phyloP scores from a whole-genome alignment of 306 rosid species.

The Benincasa hispida region DNA sequence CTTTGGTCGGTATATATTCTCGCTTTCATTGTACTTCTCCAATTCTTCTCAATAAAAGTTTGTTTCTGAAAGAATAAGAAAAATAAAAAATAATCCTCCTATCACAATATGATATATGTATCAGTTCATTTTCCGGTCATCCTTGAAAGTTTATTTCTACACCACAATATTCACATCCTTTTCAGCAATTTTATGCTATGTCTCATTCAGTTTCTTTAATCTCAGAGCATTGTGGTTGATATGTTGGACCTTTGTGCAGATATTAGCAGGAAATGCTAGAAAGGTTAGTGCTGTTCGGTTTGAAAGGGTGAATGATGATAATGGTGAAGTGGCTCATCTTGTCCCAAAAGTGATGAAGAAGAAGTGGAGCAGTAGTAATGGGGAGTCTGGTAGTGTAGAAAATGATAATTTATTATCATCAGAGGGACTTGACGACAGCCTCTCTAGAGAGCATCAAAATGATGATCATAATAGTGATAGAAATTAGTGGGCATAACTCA shows the following conservation, averaged over 20 bases:
- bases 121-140: neutral
- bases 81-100: neutral
- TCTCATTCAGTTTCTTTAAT: neutral
- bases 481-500: constrained; percentile 9
- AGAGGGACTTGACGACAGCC: constrained; percentile 31
- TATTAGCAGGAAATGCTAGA: constrained; percentile 95
- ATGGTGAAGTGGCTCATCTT: constrained; percentile 48
- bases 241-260: constrained; percentile 32
- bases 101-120: neutral
- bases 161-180: neutral
- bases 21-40: neutral
- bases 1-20: neutral
- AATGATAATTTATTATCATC: constrained; percentile 44
- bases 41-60: neutral
- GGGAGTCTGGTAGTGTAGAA: constrained; percentile 38
- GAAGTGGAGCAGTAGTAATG: constrained; percentile 45
- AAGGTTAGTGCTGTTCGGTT: constrained; percentile 92
- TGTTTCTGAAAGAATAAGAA: neutral
- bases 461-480: constrained; percentile 26
- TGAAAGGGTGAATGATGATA: constrained; percentile 47
- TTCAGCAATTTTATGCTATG: neutral
- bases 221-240: neutral
- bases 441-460: constrained; percentile 34
- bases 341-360: constrained; percentile 74
- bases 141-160: neutral